These are phyloP conservation scores for Zanthoxylum bungeanum DNA, from an alignment of 345 rosid species.

Conservation along the genomic window DNA sequence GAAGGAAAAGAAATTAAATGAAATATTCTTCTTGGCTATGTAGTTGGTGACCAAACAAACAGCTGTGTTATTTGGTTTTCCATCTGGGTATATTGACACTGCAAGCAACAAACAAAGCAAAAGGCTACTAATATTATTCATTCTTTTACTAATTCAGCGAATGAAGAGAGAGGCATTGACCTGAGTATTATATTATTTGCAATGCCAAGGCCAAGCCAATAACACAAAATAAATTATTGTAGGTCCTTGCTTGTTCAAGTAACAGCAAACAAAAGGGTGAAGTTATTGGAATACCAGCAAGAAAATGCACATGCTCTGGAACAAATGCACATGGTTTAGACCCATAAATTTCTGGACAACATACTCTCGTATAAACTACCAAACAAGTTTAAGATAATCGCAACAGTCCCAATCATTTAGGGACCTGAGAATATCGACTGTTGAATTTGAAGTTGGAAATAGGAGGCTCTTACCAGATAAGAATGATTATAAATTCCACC, in stretches of 20 bases:
- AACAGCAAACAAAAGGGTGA: conserved; percentile 21
- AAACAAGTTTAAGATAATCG: conserved; percentile 1
- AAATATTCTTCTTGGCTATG: too few species aligned
- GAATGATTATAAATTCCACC: neutral
- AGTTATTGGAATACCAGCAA: neutral
- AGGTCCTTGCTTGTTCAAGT: conserved; percentile 21
- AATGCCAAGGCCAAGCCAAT: neutral
- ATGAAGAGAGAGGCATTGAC: neutral
- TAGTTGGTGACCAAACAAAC: too few species aligned
- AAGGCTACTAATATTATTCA: neutral
- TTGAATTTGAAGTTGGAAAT: neutral
- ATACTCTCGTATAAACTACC: neutral
- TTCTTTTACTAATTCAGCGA: neutral
- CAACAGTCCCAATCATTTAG: neutral
- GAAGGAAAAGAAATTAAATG: too few species aligned
- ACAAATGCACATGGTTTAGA: conserved; percentile 30
- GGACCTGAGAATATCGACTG: neutral
- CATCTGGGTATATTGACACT: conserved; percentile 2
- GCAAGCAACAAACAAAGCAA: neutral
- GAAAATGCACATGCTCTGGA: conserved; percentile 31
- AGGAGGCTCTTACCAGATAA: conserved; percentile 1
- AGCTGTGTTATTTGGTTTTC: conserved; percentile 9
- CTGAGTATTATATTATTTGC: neutral
- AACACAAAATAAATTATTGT: neutral
- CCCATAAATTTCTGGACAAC: conserved; percentile 8